Evolutionary conservation across 139 green algal species (phyloP).

Genomic region (Closterium sp.): DNA sequence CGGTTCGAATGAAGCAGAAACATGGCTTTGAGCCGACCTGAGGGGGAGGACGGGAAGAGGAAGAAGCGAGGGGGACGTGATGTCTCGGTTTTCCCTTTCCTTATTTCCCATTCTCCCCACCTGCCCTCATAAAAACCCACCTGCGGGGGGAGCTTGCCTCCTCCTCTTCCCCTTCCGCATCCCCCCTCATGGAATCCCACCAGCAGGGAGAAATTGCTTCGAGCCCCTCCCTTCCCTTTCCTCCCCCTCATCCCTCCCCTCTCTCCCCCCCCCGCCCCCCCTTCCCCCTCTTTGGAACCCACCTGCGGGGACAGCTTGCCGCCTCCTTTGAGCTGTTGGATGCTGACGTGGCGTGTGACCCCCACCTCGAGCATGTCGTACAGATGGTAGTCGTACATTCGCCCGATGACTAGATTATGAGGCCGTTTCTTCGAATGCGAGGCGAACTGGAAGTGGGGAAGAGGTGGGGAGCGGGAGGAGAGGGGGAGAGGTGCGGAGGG

Average conservation of each 20-base stretch:
- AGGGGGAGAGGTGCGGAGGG: neutral
- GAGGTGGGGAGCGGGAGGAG: neutral
- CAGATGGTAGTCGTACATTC: constrained; percentile 85
- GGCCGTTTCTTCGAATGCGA: constrained; percentile 93
- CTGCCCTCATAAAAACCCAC: neutral
- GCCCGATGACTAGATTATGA: constrained; percentile 88
- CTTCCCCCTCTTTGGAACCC: neutral
- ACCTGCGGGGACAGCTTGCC: constrained; percentile 29
- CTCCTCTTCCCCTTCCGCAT: too few species aligned
- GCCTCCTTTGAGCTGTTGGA: constrained; percentile 9
- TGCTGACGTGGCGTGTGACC: constrained; percentile 25
- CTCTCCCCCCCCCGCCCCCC: too few species aligned
- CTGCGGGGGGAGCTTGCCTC: too few species aligned
- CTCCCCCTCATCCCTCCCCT: neutral
- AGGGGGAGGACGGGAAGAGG: neutral
- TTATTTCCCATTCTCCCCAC: too few species aligned
- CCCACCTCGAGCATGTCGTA: constrained; percentile 74
- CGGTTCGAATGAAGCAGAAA: constrained; percentile 39
- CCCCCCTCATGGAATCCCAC: neutral
- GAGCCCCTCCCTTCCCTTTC: neutral
- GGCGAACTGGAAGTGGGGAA: constrained; percentile 65
- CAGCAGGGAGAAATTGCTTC: neutral
- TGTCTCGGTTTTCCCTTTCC: neutral
- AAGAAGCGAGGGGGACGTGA: neutral
- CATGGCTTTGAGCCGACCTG: constrained; percentile 46